Evolutionary conservation across 2,329 filamentous ascomycete species (phyloP), one percentile per base, ranked within the genome.

Genomic region (Alternaria burnsii): DNA sequence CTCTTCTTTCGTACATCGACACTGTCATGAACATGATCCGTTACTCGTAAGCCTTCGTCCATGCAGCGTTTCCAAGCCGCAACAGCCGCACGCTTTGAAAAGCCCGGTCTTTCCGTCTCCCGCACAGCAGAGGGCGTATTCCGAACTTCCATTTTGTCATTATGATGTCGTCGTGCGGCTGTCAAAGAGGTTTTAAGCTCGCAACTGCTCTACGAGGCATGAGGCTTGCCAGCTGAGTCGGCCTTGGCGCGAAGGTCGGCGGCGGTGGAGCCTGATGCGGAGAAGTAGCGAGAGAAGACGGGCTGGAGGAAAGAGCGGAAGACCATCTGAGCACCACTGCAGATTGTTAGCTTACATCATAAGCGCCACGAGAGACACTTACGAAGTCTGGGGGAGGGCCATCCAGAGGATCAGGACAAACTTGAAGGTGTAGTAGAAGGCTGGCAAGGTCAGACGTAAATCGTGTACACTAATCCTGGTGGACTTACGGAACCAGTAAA

Each of bases 361-460:
- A 24, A 18, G 53, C 26, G n/a, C 42, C 43, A n/a, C 4, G n/a
- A 22, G 22, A 24, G 22, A 10, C 26, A 84, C 90, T 79, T 90
- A 97, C 94, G 86, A 86, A 85, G 96, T 97, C 81, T 92, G 87
- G 80, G 95, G 95, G 76, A 99, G 93, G 73, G 94, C 89, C 84
- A 99, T 93, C 95, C 95, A 99, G 80, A 99, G 89, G 75, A 98
- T 87, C 80, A 98, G 91, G 78, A 96, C 85, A 79, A 99, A 97
- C 88, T 99, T 99, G 91, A 99, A 98, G 79, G 94, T 94, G 84
- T 92, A 99, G 91, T 99, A 99, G 86, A 99, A 99, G 78, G 95
- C 82, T 81, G 58, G n/a, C 9, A 34, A 24, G 20, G 59, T 73
- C 55, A 71, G 70, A 60, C 22, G 32, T 11, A 58, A 20, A 26